These are phyloP conservation scores for Pythium guiyangense DNA, from an alignment of 352 stramenopile species.

Conservation along the genomic window DNA sequence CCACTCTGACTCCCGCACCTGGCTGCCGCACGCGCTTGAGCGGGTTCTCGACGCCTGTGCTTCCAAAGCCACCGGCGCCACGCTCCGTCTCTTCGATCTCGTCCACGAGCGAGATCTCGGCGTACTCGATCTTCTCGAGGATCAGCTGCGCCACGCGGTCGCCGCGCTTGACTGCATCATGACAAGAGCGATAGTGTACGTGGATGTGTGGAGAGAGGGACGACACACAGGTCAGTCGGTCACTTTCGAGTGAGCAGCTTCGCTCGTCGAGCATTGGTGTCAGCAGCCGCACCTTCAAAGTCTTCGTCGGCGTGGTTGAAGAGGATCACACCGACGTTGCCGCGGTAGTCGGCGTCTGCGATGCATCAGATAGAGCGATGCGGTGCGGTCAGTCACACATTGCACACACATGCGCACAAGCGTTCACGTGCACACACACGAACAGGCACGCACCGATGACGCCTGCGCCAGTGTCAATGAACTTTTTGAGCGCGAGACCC, in stretches of 20 bases:
- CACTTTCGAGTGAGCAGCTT: background rate
- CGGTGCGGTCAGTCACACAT: too few species aligned
- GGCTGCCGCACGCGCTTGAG: slow-evolving; percentile 40
- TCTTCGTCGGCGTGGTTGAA: slow-evolving; percentile 97
- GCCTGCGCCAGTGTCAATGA: slow-evolving; percentile 97
- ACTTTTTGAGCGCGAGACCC: slow-evolving; percentile 96
- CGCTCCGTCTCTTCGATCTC: slow-evolving; percentile 94
- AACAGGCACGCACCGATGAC: slow-evolving; percentile 84
- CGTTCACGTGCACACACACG: background rate
- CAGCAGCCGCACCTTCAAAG: slow-evolving; percentile 76
- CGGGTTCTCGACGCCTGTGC: slow-evolving; percentile 83
- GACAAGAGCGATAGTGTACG: background rate
- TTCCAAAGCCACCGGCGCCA: slow-evolving; percentile 95
- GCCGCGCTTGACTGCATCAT: slow-evolving; percentile 77
- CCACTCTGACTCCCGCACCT: background rate
- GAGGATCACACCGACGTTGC: slow-evolving; percentile 97
- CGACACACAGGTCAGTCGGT: background rate
- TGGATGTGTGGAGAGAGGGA: background rate
- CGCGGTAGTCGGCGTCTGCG: slow-evolving; percentile 96
- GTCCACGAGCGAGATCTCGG: slow-evolving; percentile 88
- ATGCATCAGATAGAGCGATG: background rate
- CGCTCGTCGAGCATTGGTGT: background rate
- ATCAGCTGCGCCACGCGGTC: slow-evolving; percentile 98
- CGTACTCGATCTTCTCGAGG: slow-evolving; percentile 93
- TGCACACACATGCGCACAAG: background rate